Base-by-base conservation (phyloP, 177 flowering plant species). In the Telopea speciosissima region DNA sequence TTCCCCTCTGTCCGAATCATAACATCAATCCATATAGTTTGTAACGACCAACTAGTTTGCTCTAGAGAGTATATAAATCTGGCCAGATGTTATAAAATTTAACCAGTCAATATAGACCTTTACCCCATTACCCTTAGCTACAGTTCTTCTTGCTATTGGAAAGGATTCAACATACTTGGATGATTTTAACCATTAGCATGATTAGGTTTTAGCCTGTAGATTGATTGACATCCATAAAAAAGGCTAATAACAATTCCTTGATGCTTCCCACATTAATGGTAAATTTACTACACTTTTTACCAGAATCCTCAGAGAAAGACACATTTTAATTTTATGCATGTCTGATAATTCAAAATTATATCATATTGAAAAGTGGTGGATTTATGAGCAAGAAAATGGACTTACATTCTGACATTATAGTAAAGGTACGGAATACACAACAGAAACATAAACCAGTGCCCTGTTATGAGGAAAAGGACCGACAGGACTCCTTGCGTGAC, bases 381-480 rank as follows among this genome's bases (percentile, higher is more conserved):
- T 8, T 12, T 22, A 28, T 7, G 13, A n/a, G 62, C 16, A 45
- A 21, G 17, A 68, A 62, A 64, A 42, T 68, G 63, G 66, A 87
- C 98, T 93, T 83, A 93, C 98, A 81, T 65, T 83, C 81, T 81
- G 67, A 81, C 77, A 72, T 91, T 91, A 83, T 89, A 89, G 80
- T 89, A 93, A 24, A 86, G 82, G 78, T 86, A 89, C 13, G 98
- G 98, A 25, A 68, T 63, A 73, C 86, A 77, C 3, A 91, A 60
- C 36, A 93, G 78, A 22, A 87, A 68, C 98, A 91, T 90, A 45
- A 85, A 33, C 93, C 93, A 93, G 69, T 93, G 96, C 80, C 98
- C 97, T 22, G 93, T 81, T 5, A 93, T 0, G 24, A 89, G 84
- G 84, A 77, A 90, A 78, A 87, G 79, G 49, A 80, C 36, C 79